Conservation (phyloP, 495 filamentous ascomycete genomes). For the Sabuloglossum arenarium region DNA sequence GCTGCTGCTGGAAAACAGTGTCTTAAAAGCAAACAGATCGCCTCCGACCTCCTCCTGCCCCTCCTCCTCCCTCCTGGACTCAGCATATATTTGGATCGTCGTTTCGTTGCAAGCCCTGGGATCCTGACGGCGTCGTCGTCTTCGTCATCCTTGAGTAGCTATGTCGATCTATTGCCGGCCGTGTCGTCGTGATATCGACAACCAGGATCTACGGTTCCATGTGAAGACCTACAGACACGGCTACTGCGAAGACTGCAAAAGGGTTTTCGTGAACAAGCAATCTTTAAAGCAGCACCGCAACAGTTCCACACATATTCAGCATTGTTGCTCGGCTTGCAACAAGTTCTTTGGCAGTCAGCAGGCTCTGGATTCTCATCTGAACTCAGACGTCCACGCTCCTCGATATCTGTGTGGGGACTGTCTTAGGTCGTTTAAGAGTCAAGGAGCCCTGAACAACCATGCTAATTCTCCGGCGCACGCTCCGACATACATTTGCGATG, state of each 20-base stretch:
- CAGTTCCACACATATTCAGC: background rate
- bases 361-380: background rate
- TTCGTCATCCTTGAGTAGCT: no score
- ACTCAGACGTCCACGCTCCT: background rate
- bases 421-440: background rate
- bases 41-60: no score
- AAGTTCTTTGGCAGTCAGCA: background rate
- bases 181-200: no score
- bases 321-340: background rate
- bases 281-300: background rate
- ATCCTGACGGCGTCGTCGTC: no score
- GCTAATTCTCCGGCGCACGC: background rate
- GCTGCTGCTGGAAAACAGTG: no score
- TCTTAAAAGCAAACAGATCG: no score
- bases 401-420: background rate
- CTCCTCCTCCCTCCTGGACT: no score
- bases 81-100: no score
- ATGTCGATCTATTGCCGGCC: no score
- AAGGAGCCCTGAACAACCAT: background rate
- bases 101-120: no score
- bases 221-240: background rate
- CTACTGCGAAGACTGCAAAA: background rate
- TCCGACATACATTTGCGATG: background rate
- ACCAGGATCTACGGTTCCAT: no score
- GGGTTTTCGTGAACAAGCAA: background rate